A percentile compares a stretch with the other conserved stretches of the same genome.
Evolutionary conservation across 441 rosid genomes (phyloP).

Genomic region (Euphorbia schlechtendalii): DNA sequence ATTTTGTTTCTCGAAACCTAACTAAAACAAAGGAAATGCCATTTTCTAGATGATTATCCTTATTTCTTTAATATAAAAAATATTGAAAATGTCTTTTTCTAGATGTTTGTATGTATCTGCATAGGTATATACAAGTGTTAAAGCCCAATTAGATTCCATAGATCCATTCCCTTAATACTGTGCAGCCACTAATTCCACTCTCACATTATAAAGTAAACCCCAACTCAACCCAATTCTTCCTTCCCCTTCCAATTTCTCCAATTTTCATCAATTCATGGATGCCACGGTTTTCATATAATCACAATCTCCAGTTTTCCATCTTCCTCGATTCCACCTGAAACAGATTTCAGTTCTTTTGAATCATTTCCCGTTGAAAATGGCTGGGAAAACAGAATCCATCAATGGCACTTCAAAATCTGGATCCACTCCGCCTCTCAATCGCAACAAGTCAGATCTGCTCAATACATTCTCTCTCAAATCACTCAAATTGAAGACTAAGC

Average conservation of each 20-base stretch:
- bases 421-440: too few relatives aligned
- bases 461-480: slow-evolving; percentile 35
- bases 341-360: not conserved
- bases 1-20: too few relatives aligned
- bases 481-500: slow-evolving; percentile 76
- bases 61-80: too few relatives aligned
- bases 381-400: slow-evolving; percentile 25
- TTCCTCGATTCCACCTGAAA: not conserved
- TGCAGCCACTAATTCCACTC: not conserved
- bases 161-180: not conserved
- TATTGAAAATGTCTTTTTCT: not conserved
- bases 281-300: not conserved
- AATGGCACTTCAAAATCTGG: slow-evolving; percentile 25
- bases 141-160: not conserved
- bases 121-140: not conserved
- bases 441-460: slow-evolving; percentile 57
- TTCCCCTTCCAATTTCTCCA: not conserved
- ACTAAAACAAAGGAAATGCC: too few relatives aligned
- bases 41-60: too few relatives aligned
- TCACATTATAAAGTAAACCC: not conserved
- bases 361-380: slow-evolving; percentile 19
- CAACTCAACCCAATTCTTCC: not conserved
- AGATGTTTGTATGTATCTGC: not conserved
- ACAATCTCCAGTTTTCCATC: not conserved
- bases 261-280: too few relatives aligned